A percentile compares a stretch with the other conserved stretches of the same genome.
Conservation (phyloP, 768 basidiomycete genomes). For the Pisolithus sp. region DNA sequence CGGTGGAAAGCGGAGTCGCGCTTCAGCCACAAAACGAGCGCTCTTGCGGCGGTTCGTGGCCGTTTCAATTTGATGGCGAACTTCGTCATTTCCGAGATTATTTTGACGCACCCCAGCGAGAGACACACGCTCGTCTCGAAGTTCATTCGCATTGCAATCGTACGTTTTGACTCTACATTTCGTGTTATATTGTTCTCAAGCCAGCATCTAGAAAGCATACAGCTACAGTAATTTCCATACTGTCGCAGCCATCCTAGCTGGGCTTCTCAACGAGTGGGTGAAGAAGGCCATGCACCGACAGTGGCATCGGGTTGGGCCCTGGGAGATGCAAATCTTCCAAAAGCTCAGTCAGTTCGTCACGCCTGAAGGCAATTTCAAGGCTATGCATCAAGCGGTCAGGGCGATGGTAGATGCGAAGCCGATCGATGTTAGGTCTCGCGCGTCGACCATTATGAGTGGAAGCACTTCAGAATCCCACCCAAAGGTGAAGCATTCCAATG, state of each 20-base stretch:
- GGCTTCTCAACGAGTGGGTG: constrained; percentile 66
- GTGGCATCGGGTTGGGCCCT: constrained; percentile 60
- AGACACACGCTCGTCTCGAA: constrained; percentile 63
- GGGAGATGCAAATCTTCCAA: constrained; percentile 67
- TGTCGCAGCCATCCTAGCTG: constrained; percentile 73
- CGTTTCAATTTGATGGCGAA: constrained; percentile 82
- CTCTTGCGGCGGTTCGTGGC: constrained; percentile 66
- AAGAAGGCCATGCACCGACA: constrained; percentile 57
- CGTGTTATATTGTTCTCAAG: not conserved
- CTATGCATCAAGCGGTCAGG: constrained; percentile 60
- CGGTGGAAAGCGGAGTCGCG: constrained; percentile 59
- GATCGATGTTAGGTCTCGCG: constrained; percentile 45
- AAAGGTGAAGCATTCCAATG: constrained; percentile 31
- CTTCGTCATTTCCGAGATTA: constrained; percentile 76
- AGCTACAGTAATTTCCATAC: constrained; percentile 70
- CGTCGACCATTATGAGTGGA: constrained; percentile 47
- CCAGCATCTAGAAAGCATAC: constrained; percentile 64
- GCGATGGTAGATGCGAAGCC: constrained; percentile 63
- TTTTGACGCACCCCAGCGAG: constrained; percentile 62
- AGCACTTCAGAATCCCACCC: constrained; percentile 35
- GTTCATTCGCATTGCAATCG: constrained; percentile 83
- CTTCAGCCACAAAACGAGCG: constrained; percentile 56
- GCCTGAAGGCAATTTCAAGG: constrained; percentile 62
- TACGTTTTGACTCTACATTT: constrained; percentile 30
- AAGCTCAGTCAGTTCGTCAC: constrained; percentile 66